Percentiles rank a stretch among this genome's conserved stretches.
These are phyloP conservation scores for Eucalyptus tenuipes DNA, from an alignment of 345 rosid species.

Conservation along the genomic window DNA sequence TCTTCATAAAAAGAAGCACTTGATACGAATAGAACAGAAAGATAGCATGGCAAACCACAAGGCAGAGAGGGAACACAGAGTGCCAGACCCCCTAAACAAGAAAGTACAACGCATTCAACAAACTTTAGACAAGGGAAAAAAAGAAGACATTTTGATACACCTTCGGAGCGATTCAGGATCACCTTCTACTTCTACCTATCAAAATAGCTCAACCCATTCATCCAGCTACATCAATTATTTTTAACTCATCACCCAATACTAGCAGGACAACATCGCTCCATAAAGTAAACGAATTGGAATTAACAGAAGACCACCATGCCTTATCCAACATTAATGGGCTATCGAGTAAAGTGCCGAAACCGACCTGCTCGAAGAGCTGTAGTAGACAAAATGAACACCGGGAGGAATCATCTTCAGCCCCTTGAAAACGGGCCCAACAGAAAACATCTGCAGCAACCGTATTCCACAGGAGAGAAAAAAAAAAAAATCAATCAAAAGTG, in stretches of 20 bases:
- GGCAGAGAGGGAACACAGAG: not conserved
- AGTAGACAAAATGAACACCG: constrained; percentile 77
- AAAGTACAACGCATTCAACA: not conserved
- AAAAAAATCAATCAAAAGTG: not conserved
- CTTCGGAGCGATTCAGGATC: not conserved
- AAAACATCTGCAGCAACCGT: constrained; percentile 31
- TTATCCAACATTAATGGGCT: not conserved
- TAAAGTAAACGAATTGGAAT: not conserved
- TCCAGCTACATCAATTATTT: not conserved
- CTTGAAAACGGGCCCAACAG: constrained; percentile 64
- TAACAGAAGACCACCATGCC: not conserved
- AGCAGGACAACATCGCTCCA: not conserved
- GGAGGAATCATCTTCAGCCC: constrained; percentile 98
- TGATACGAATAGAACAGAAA: not conserved
- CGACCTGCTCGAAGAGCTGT: constrained; percentile 72
- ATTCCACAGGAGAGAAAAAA: not conserved
- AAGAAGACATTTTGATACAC: not conserved
- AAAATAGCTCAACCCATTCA: not conserved
- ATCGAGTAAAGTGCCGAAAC: not conserved
- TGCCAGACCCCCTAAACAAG: not conserved
- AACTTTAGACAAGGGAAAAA: not conserved
- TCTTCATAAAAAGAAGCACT: not conserved
- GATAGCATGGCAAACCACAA: not conserved
- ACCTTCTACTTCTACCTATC: not conserved
- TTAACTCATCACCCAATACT: not conserved